Conservation (phyloP, 106 monocot genomes). For the Hemerocallis citrina region DNA sequence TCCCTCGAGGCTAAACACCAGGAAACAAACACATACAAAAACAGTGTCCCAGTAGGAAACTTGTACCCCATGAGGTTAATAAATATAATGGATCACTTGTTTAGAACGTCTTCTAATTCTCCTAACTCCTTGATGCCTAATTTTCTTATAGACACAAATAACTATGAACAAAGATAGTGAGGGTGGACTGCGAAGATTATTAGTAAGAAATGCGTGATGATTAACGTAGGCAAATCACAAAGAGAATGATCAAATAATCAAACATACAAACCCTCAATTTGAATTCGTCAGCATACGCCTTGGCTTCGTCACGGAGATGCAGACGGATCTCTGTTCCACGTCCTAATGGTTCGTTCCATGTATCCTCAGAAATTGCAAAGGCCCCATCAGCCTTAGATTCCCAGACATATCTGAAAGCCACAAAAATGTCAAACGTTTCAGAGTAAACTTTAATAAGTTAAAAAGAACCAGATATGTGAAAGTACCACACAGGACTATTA, state of each 20-base stretch:
- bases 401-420: constrained; percentile 67
- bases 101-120: too few species aligned
- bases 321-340: constrained; percentile 93
- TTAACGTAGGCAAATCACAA: neutral
- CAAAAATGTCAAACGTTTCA: neutral
- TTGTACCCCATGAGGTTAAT: too few species aligned
- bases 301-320: constrained; percentile 88
- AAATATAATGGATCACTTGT: too few species aligned
- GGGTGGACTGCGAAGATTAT: too few species aligned
- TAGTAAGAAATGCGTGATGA: too few species aligned
- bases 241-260: neutral
- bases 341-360: constrained; percentile 91
- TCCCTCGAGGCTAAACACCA: too few species aligned
- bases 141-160: too few species aligned
- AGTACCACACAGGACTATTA: neutral
- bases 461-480: neutral
- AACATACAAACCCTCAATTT: constrained; percentile 66
- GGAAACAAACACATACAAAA: too few species aligned
- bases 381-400: constrained; percentile 99
- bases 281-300: constrained; percentile 83
- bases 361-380: constrained; percentile 93
- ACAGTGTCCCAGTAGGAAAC: too few species aligned
- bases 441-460: neutral
- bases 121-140: too few species aligned
- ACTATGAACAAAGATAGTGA: too few species aligned